phyloP scores from a whole-genome alignment of 768 basidiomycete species.

The Auriculariales sp. region DNA sequence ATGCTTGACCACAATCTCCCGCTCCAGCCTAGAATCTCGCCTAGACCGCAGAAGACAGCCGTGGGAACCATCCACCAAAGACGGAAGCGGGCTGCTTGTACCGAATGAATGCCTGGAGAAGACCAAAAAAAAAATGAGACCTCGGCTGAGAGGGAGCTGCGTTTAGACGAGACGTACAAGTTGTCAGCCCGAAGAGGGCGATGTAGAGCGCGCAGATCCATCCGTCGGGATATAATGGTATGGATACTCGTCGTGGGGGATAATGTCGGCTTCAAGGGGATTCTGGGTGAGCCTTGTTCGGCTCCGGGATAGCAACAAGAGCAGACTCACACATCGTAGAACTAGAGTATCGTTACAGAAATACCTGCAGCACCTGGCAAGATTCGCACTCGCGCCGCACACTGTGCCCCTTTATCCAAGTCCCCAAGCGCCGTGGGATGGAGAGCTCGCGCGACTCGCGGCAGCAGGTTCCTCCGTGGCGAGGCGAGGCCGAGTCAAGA shows the following conservation, averaged over 20 bases:
- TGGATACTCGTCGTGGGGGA: constrained; percentile 14
- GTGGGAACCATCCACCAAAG: constrained; percentile 43
- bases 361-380: no score
- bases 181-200: constrained; percentile 25
- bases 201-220: constrained; percentile 24
- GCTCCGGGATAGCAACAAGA: no score
- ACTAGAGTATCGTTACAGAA: no score
- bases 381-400: no score
- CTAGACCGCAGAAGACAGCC: constrained; percentile 28
- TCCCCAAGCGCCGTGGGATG: no score
- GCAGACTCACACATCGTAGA: no score
- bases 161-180: constrained; percentile 14
- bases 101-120: constrained; percentile 28
- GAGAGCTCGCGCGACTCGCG: no score
- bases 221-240: constrained; percentile 29
- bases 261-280: no score
- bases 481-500: no score
- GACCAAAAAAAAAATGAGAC: neutral
- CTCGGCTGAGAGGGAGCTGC: neutral
- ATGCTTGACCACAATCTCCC: constrained; percentile 37
- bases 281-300: no score
- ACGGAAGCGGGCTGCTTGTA: constrained; percentile 27
- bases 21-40: constrained; percentile 42
- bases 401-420: no score
- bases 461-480: no score